A percentile compares a stretch with the other conserved stretches of the same genome.
These are phyloP conservation scores for Silene uniflora DNA, from an alignment of 148 eudicot species.

Conservation along the genomic window DNA sequence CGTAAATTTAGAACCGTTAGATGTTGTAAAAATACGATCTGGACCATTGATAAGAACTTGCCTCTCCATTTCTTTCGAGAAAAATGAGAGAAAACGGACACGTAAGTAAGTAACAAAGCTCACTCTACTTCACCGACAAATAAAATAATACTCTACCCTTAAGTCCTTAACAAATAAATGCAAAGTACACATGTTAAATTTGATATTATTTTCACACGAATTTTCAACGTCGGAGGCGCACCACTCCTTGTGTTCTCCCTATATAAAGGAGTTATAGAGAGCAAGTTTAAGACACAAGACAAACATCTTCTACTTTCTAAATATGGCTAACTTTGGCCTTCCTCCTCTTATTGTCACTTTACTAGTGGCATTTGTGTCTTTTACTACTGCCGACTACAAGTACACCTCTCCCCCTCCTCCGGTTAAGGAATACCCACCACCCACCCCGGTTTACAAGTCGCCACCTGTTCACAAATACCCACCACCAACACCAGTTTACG, in stretches of 20 bases:
- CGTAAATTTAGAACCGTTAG: no score
- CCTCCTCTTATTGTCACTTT: conserved; percentile 39
- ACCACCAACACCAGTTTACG: conserved; percentile 14
- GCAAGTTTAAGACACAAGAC: neutral
- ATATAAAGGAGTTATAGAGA: neutral
- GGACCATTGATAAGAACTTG: no score
- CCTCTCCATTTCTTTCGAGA: no score
- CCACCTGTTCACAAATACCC: conserved; percentile 9
- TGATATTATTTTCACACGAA: neutral
- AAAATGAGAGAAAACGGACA: no score
- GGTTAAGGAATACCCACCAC: conserved; percentile 24
- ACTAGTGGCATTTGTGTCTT: conserved; percentile 35
- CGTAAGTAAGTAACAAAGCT: no score
- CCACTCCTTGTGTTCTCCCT: conserved; percentile 1
- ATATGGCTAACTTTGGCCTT: conserved; percentile 26
- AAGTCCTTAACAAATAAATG: neutral
- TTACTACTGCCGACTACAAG: conserved; percentile 34
- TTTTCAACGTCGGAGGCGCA: neutral
- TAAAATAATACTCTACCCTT: neutral
- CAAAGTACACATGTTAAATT: no score
- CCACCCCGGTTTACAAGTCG: conserved; percentile 16
- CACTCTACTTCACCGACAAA: neutral
- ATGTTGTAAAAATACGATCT: no score
- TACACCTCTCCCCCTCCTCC: conserved; percentile 42
- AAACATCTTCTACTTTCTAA: neutral